phyloP scores from a whole-genome alignment of 768 basidiomycete genomes.

The Pleurotus tuber-regium region DNA sequence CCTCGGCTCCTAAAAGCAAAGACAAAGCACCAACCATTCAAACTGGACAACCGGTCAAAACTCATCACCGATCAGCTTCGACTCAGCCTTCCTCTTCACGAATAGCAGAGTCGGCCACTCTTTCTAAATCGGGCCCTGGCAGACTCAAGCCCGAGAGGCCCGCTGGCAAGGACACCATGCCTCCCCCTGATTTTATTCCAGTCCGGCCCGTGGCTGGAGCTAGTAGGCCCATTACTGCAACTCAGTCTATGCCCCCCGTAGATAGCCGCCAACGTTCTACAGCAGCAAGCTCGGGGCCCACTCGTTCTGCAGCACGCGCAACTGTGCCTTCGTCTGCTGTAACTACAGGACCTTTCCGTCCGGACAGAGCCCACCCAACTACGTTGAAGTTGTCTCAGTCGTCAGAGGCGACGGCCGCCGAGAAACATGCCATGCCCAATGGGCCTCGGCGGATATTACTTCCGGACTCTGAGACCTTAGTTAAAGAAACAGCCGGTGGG shows the following conservation, averaged over 20 bases:
- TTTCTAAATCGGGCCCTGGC: conserved; percentile 10
- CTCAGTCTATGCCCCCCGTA: conserved; percentile 14
- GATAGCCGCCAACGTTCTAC: conserved; percentile 14
- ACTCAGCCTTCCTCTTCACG: conserved; percentile 17
- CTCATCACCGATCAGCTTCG: conserved; percentile 18
- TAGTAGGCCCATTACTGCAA: background rate
- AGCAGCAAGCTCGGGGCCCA: conserved; percentile 7
- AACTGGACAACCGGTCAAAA: background rate
- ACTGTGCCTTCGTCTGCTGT: conserved; percentile 1
- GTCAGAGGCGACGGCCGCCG: background rate
- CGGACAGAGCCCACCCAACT: background rate
- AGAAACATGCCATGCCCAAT: conserved; percentile 5
- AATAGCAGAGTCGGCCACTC: conserved; percentile 13
- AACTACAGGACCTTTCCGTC: background rate
- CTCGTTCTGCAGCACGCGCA: conserved; percentile 1
- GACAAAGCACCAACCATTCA: background rate
- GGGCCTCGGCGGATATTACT: conserved; percentile 3
- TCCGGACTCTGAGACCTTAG: background rate
- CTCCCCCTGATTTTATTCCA: conserved; percentile 27
- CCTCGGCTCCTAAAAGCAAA: conserved; percentile 15
- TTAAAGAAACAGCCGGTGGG: background rate
- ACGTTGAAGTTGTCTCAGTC: background rate
- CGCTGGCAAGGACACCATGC: conserved; percentile 16
- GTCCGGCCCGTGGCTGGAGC: conserved; percentile 19
- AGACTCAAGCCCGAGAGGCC: conserved; percentile 10